Evolutionary conservation across 1,284 basidiomycete species (phyloP).

Genomic region (Papiliotrema fonsecae): DNA sequence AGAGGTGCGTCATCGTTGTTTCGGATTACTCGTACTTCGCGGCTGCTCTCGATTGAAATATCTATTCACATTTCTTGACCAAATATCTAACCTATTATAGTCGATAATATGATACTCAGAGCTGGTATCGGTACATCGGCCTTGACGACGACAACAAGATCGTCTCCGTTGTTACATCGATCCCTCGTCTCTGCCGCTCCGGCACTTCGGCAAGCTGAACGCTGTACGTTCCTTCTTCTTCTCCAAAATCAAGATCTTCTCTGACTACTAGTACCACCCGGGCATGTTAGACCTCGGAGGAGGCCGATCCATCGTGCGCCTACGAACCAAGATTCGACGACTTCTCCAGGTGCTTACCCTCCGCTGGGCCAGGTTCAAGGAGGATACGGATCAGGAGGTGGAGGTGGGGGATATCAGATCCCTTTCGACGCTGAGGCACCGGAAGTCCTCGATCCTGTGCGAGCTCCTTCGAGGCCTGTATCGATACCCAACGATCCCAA

Average conservation of each 20-base stretch:
- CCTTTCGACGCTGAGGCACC: background rate
- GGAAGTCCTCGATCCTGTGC: background rate
- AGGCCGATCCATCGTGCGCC: background rate
- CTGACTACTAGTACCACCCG: background rate
- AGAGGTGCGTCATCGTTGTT: too few relatives aligned
- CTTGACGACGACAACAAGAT: too few relatives aligned
- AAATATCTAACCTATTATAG: too few relatives aligned
- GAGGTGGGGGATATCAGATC: background rate
- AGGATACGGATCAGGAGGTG: background rate
- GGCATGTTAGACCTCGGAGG: background rate
- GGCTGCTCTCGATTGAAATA: too few relatives aligned
- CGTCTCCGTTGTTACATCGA: too few relatives aligned
- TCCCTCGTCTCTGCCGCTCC: too few relatives aligned
- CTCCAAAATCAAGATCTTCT: background rate
- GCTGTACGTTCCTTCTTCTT: background rate
- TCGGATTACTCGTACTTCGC: too few relatives aligned
- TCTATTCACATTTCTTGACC: too few relatives aligned
- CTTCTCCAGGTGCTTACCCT: background rate
- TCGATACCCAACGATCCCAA: constrained; percentile 39
- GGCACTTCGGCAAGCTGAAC: too few relatives aligned
- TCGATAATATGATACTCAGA: too few relatives aligned
- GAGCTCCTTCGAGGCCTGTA: constrained; percentile 18
- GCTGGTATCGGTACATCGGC: too few relatives aligned
- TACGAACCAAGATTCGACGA: background rate
- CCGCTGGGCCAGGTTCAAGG: background rate